Evolutionary conservation across 139 green algal species (phyloP).

Genomic region (Chlamydomonas eustigma): DNA sequence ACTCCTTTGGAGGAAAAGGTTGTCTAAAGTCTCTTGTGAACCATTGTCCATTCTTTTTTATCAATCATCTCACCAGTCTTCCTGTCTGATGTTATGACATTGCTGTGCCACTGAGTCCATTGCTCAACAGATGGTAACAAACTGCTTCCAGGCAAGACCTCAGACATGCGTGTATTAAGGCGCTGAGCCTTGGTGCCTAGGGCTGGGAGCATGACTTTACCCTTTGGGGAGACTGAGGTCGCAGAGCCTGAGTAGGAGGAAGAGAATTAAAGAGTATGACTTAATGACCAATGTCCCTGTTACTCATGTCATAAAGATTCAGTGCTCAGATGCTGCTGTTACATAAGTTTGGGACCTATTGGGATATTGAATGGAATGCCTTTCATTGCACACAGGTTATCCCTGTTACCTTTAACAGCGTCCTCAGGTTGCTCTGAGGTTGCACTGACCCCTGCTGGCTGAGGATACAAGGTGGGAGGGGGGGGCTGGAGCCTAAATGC

Average conservation of each 20-base stretch:
- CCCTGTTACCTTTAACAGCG: no score
- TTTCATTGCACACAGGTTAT: no score
- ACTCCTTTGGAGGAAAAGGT: no score
- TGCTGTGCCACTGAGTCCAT: constrained; percentile 29
- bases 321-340: no score
- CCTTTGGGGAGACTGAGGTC: neutral
- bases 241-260: neutral
- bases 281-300: no score
- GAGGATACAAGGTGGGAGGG: constrained; percentile 11
- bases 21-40: no score
- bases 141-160: neutral
- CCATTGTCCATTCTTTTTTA: no score
- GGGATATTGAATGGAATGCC: no score
- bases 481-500: constrained; percentile 19
- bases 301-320: no score
- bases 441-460: neutral
- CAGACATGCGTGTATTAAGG: neutral
- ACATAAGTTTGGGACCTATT: no score
- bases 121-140: constrained; percentile 8
- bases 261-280: no score
- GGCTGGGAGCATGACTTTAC: neutral
- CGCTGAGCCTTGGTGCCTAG: constrained; percentile 11
- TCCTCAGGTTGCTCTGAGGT: no score
- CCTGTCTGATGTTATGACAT: constrained; percentile 11
- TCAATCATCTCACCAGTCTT: constrained; percentile 8